A percentile compares a stretch with the other conserved stretches of the same genome.
These are phyloP conservation scores for Penicillium crustosum DNA, from an alignment of 2,329 filamentous ascomycete species.

Conservation along the genomic window DNA sequence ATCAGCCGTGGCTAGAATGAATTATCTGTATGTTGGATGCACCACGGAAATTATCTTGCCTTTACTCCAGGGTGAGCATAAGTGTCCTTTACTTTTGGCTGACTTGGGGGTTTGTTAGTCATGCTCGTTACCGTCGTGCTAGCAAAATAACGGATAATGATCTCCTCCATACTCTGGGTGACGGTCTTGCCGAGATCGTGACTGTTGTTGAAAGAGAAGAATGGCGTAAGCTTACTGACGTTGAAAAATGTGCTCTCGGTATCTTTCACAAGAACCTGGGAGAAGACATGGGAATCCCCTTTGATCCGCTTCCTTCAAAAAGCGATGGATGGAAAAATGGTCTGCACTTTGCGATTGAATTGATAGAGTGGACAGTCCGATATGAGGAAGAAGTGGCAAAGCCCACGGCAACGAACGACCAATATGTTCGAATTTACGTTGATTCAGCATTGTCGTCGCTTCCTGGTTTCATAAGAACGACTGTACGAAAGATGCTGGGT, in stretches of 20 bases:
- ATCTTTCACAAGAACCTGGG: conserved; percentile 63
- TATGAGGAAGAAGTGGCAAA: conserved; percentile 17
- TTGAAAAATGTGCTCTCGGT: conserved; percentile 64
- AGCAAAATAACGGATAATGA: conserved; percentile 59
- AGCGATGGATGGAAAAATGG: conserved; percentile 7
- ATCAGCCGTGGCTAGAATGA: conserved; percentile 58
- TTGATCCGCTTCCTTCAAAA: conserved; percentile 23
- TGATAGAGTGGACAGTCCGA: conserved; percentile 11
- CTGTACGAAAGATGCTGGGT: conserved; percentile 18
- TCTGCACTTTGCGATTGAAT: conserved; percentile 7
- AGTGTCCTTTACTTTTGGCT: neutral
- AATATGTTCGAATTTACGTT: conserved; percentile 19
- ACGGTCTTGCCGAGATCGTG: conserved; percentile 62
- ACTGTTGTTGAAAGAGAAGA: conserved; percentile 62
- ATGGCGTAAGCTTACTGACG: conserved; percentile 62
- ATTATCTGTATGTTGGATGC: conserved; percentile 47
- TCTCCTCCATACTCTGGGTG: conserved; percentile 58
- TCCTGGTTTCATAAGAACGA: conserved; percentile 6
- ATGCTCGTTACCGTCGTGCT: conserved; percentile 52
- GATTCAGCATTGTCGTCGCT: conserved; percentile 14
- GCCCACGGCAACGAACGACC: conserved; percentile 17
- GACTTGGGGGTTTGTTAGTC: conserved; percentile 23
- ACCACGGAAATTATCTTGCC: neutral
- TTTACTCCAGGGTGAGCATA: neutral
- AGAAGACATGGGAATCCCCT: conserved; percentile 63